Percentiles rank a stretch among this genome's conserved stretches.
These are phyloP conservation scores for Allomyces javanicus DNA, from an alignment of 192 early-diverging fungal genomes.

Conservation along the genomic window DNA sequence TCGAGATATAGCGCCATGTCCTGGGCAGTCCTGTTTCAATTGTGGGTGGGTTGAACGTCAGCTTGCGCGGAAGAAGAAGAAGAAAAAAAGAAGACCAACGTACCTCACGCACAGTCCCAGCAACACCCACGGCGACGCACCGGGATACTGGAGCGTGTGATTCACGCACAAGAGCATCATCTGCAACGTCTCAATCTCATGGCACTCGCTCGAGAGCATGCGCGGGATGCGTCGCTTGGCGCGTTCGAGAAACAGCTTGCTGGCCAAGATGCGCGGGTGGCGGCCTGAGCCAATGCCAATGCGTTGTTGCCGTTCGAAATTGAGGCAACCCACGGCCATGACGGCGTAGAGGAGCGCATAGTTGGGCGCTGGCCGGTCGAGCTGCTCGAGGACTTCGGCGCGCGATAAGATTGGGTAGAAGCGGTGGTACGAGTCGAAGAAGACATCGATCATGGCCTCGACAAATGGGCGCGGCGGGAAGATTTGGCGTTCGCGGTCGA, in stretches of 20 bases:
- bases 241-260: neutral
- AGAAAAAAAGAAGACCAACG: too few relatives aligned
- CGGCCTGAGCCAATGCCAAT: too few relatives aligned
- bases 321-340: neutral
- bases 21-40: neutral
- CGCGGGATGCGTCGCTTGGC: neutral
- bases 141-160: neutral
- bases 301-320: neutral
- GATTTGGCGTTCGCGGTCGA: neutral
- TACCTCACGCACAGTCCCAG: neutral
- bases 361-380: neutral
- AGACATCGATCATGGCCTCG: neutral
- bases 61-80: too few relatives aligned
- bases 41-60: too few relatives aligned
- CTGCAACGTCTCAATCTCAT: neutral
- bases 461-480: neutral
- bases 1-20: neutral
- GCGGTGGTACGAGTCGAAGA: neutral
- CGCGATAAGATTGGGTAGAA: neutral
- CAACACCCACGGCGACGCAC: neutral
- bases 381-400: neutral
- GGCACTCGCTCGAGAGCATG: neutral
- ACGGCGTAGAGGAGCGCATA: neutral
- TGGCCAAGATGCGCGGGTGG: too few relatives aligned
- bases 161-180: neutral